Evolutionary conservation across 179 eudicot species (phyloP).

Genomic region (Drosera spatulata): DNA sequence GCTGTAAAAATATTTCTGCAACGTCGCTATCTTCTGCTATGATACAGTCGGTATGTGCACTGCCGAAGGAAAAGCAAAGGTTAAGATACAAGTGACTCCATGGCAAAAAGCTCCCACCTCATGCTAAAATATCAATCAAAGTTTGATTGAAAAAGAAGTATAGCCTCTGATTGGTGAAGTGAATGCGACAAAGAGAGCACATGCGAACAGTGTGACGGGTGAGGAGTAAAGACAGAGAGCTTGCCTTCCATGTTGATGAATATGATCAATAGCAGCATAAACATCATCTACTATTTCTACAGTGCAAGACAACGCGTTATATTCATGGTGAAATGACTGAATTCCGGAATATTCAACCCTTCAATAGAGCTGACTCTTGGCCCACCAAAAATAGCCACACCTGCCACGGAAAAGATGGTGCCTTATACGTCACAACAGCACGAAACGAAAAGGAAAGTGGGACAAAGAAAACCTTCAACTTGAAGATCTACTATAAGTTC

Average conservation of each 20-base stretch:
- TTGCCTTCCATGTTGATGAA: constrained; percentile 85
- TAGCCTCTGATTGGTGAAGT: not conserved
- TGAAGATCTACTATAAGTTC: constrained; percentile 55
- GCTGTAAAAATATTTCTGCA: constrained; percentile 60
- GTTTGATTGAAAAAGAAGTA: no score
- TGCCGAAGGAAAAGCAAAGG: constrained; percentile 20
- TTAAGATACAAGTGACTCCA: not conserved
- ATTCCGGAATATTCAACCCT: constrained; percentile 47
- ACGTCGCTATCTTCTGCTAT: constrained; percentile 60
- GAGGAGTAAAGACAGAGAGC: constrained; percentile 2
- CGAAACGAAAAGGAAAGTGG: not conserved
- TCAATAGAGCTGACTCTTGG: constrained; percentile 57
- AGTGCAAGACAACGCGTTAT: constrained; percentile 79
- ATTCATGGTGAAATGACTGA: constrained; percentile 74
- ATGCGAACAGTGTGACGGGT: not conserved
- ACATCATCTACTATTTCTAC: constrained; percentile 93
- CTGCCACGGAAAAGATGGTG: constrained; percentile 23
- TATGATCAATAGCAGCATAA: constrained; percentile 75
- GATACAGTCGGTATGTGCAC: constrained; percentile 90
- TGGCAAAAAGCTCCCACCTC: not conserved
- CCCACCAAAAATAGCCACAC: constrained; percentile 72
- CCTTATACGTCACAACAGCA: not conserved
- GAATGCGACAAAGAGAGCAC: not conserved
- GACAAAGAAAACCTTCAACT: constrained; percentile 35
- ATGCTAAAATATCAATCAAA: no score